These are phyloP conservation scores for Chaetomiaceae sp. DNA, from an alignment of 2,329 filamentous ascomycete species.

Conservation along the genomic window DNA sequence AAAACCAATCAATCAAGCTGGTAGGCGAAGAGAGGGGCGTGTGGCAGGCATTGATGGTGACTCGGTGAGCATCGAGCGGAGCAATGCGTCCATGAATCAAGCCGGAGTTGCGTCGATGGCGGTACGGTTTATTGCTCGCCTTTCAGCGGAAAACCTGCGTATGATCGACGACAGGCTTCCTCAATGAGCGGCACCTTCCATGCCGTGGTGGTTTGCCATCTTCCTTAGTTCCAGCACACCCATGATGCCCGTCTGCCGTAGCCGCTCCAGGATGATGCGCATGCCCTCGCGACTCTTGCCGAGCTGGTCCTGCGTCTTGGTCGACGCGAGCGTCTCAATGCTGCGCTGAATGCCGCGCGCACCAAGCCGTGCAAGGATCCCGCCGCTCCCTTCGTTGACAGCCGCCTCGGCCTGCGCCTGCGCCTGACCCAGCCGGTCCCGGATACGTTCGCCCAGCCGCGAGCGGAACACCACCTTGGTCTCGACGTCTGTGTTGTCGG, in stretches of 20 bases:
- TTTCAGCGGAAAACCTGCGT: no score
- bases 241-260: constrained; percentile 55
- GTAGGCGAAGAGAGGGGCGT: not conserved
- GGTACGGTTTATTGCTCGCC: no score
- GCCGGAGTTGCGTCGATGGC: not conserved
- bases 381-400: constrained; percentile 39
- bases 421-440: constrained; percentile 38
- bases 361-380: constrained; percentile 57
- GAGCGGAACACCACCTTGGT: constrained; percentile 73
- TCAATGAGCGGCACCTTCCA: constrained; percentile 18
- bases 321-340: constrained; percentile 74
- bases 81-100: not conserved
- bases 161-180: no score
- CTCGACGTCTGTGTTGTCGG: constrained; percentile 58
- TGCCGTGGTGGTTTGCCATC: constrained; percentile 34
- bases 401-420: constrained; percentile 37
- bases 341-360: constrained; percentile 70
- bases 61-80: no score
- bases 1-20: not conserved
- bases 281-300: constrained; percentile 80
- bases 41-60: no score
- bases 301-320: constrained; percentile 71
- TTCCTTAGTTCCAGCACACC: constrained; percentile 55
- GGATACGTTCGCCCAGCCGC: constrained; percentile 63
- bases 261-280: constrained; percentile 71